Evolutionary conservation across 2,329 filamentous ascomycete genomes (phyloP).

Genomic region (Emergomyces orientalis): DNA sequence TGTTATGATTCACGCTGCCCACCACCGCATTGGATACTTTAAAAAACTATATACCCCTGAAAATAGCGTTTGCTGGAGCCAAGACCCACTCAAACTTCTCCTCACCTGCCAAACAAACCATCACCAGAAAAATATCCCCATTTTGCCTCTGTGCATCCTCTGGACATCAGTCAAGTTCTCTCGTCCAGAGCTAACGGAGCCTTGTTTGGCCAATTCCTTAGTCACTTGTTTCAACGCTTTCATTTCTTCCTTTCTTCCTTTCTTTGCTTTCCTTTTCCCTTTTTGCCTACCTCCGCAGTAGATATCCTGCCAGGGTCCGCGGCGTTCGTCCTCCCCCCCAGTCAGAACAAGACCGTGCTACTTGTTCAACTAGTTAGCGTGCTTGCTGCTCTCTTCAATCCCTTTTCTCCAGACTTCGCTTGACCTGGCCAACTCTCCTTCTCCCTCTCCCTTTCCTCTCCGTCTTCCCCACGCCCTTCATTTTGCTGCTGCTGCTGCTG

Average conservation of each 20-base stretch:
- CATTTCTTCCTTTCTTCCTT: constrained; percentile 9
- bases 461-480: neutral
- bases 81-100: neutral
- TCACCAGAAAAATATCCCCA: neutral
- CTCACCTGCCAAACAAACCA: neutral
- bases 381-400: neutral
- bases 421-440: neutral
- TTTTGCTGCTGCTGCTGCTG: neutral
- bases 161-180: neutral
- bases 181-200: neutral
- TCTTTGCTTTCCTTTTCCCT: constrained; percentile 5
- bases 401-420: neutral
- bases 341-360: neutral
- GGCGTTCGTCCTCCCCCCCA: neutral
- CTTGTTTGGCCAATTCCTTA: constrained; percentile 12
- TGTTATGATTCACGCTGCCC: no score
- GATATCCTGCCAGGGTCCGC: neutral
- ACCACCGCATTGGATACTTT: neutral
- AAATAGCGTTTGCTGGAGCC: neutral
- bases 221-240: constrained; percentile 11
- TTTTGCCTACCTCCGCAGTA: neutral
- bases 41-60: neutral
- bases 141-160: neutral
- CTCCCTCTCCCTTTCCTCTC: constrained; percentile 2
- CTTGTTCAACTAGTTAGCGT: neutral